A percentile compares a stretch with the other conserved stretches of the same genome.
Evolutionary conservation across 2,329 filamentous ascomycete genomes (phyloP).

Genomic region (Kalaharituber pfeilii): DNA sequence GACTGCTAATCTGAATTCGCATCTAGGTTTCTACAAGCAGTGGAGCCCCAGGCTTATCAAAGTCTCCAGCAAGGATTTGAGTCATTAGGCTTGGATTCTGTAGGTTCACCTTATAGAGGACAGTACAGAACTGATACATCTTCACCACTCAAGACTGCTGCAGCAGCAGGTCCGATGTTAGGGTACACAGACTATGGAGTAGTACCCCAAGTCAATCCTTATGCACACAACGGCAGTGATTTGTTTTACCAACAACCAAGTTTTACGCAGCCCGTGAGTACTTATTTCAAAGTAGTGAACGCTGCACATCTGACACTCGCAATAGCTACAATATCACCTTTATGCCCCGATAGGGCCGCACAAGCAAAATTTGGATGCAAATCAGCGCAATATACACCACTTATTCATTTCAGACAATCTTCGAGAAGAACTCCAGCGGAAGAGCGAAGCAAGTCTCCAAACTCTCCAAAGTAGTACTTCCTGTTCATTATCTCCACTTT

Average conservation of each 20-base stretch:
- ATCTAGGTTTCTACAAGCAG: conserved; percentile 9
- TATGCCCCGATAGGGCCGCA: conserved; percentile 79
- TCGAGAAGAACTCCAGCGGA: conserved; percentile 76
- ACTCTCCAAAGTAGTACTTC: conserved; percentile 52
- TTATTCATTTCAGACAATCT: conserved; percentile 80
- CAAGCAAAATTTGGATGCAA: conserved; percentile 61
- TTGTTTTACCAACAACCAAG: conserved; percentile 41
- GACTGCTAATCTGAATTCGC: not conserved
- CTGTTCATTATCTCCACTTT: conserved; percentile 4
- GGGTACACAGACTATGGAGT: conserved; percentile 24
- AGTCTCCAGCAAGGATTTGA: conserved; percentile 19
- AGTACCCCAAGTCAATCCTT: conserved; percentile 31
- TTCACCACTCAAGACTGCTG: conserved; percentile 14
- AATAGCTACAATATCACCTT: conserved; percentile 71
- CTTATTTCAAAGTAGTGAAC: not conserved
- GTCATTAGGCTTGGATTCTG: conserved; percentile 19
- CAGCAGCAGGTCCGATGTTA: not conserved
- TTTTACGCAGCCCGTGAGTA: conserved; percentile 43
- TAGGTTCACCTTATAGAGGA: conserved; percentile 20
- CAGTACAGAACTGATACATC: conserved; percentile 18
- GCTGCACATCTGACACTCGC: not conserved
- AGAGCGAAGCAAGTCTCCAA: conserved; percentile 68
- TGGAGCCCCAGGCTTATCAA: conserved; percentile 16
- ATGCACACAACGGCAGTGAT: conserved; percentile 39
- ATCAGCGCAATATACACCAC: conserved; percentile 74